Conservation (phyloP, 2,329 filamentous ascomycete species). For the Triangularia verruculosa region DNA sequence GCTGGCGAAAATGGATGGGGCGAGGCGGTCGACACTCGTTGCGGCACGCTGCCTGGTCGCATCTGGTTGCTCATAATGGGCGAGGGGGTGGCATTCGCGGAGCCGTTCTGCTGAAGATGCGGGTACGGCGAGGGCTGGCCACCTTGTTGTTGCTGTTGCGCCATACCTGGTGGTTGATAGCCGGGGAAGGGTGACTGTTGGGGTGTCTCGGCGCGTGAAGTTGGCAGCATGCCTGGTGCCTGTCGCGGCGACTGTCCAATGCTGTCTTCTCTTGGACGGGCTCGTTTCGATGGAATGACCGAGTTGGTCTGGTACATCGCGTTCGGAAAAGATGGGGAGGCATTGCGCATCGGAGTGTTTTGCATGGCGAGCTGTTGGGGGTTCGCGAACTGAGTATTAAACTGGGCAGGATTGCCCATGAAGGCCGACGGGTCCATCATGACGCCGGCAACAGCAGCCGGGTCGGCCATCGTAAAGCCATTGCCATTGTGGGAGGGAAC, state of each 20-base stretch:
- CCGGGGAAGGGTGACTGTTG: slow-evolving; percentile 71
- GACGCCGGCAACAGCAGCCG: slow-evolving; percentile 49
- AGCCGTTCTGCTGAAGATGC: slow-evolving; percentile 77
- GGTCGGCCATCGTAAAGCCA: slow-evolving; percentile 63
- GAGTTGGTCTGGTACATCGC: slow-evolving; percentile 79
- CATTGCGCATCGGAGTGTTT: slow-evolving; percentile 80
- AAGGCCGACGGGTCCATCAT: slow-evolving; percentile 68
- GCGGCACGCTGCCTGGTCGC: slow-evolving; percentile 66
- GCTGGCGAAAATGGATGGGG: slow-evolving; percentile 86
- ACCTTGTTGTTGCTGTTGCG: slow-evolving; percentile 60
- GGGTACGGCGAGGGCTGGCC: slow-evolving; percentile 69
- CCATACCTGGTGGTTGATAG: slow-evolving; percentile 63
- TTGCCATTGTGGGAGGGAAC: slow-evolving; percentile 69
- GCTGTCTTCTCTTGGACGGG: slow-evolving; percentile 77
- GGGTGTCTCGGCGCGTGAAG: slow-evolving; percentile 89
- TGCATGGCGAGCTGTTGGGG: slow-evolving; percentile 65
- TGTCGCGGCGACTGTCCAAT: slow-evolving; percentile 78
- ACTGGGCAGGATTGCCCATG: slow-evolving; percentile 55
- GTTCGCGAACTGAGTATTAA: slow-evolving; percentile 60
- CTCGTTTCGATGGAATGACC: slow-evolving; percentile 86
- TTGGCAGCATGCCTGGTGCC: slow-evolving; percentile 69
- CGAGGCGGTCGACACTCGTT: slow-evolving; percentile 85
- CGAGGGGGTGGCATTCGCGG: slow-evolving; percentile 83
- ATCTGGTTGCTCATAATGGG: slow-evolving; percentile 86
- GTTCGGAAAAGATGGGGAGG: slow-evolving; percentile 70